Percentiles rank a stretch among this genome's conserved stretches.
Conservation (phyloP, 768 basidiomycete species). For the Xerocomus potaroensis region DNA sequence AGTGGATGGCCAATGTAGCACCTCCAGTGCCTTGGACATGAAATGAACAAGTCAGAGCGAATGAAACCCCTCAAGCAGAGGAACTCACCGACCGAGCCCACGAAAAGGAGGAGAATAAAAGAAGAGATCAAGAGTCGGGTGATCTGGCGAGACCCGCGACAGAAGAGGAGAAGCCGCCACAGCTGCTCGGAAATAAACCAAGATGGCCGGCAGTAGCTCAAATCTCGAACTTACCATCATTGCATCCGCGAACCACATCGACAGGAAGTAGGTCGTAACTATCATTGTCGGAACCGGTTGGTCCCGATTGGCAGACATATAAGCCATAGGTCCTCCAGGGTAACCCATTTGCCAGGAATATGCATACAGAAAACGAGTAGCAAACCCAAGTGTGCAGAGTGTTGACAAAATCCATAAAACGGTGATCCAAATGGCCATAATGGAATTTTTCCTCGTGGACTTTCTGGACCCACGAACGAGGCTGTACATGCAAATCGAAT, state of each 20-base stretch:
- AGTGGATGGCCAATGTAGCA: background rate
- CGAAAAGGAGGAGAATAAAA: no score
- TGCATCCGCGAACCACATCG: background rate
- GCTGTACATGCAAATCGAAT: background rate
- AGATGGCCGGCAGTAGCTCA: no score
- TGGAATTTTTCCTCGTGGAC: no score
- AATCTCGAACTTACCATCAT: background rate
- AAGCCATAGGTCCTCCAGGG: background rate
- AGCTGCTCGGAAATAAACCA: background rate
- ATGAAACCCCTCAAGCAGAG: no score
- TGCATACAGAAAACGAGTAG: background rate
- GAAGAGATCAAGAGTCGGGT: background rate
- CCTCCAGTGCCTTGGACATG: background rate
- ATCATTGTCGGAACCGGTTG: background rate
- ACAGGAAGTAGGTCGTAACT: background rate
- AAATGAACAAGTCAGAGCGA: no score
- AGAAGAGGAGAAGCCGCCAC: background rate
- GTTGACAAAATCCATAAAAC: background rate
- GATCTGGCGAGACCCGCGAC: no score
- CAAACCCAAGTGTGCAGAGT: background rate
- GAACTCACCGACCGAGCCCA: no score
- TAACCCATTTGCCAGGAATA: background rate
- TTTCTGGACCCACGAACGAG: background rate
- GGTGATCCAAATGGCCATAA: no score
- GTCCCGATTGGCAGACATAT: background rate